Conservation (phyloP, 73 alveolate species). For the Halteria grandinella region DNA sequence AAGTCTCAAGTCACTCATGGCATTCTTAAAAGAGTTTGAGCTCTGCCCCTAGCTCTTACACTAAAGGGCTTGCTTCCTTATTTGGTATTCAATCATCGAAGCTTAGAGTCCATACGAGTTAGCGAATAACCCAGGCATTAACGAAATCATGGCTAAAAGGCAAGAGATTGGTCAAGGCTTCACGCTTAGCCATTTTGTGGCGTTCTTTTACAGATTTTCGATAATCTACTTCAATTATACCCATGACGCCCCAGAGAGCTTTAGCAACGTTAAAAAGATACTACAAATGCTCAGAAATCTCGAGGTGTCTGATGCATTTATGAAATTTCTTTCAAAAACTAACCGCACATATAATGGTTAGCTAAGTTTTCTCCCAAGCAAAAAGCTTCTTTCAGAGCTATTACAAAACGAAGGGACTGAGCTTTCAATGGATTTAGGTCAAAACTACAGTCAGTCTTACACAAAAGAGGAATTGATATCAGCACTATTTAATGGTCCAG, state of each 20-base stretch:
- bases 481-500: conserved; percentile 7
- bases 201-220: conserved; percentile 28
- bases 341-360: conserved; percentile 35
- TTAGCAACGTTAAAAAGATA: conserved; percentile 19
- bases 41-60: conserved; percentile 36
- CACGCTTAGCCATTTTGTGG: conserved; percentile 31
- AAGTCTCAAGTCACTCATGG: conserved; percentile 40
- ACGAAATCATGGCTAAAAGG: neutral
- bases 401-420: conserved; percentile 31
- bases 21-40: conserved; percentile 38
- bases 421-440: neutral
- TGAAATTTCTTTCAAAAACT: conserved; percentile 2
- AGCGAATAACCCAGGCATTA: conserved; percentile 12
- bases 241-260: conserved; percentile 25
- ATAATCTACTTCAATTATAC: conserved; percentile 48
- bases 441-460: neutral
- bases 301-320: conserved; percentile 33
- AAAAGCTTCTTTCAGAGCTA: conserved; percentile 11
- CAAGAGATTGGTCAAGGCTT: conserved; percentile 21
- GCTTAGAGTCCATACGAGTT: neutral
- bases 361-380: conserved; percentile 22
- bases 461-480: conserved; percentile 45
- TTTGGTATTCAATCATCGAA: conserved; percentile 38
- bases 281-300: conserved; percentile 24
- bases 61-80: conserved; percentile 32